Evolutionary conservation across 2,329 filamentous ascomycete species (phyloP).

Genomic region (Elsinoe fawcettii): DNA sequence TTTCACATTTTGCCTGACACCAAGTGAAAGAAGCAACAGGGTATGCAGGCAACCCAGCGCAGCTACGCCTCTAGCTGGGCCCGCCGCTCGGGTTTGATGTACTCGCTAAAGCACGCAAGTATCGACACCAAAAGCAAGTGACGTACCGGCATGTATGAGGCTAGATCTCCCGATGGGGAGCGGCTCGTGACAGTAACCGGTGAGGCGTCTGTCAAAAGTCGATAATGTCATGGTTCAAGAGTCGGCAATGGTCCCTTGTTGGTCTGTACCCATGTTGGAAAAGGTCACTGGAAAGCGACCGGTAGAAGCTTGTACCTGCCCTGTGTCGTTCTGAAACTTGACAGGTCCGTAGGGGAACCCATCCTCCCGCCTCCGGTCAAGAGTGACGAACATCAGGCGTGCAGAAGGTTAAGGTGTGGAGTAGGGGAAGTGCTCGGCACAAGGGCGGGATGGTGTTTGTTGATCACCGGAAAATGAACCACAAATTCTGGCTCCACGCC

Average conservation of each 20-base stretch:
- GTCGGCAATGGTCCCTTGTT: slow-evolving; percentile 1
- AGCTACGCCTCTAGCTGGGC: slow-evolving; percentile 1
- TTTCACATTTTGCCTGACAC: background rate
- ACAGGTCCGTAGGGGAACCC: background rate
- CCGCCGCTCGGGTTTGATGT: background rate
- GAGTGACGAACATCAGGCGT: background rate
- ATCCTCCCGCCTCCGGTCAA: background rate
- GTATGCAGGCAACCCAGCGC: background rate
- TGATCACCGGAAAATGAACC: background rate
- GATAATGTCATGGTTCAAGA: slow-evolving; percentile 6
- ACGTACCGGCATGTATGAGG: background rate
- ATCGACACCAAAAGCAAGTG: slow-evolving; percentile 8
- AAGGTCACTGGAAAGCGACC: background rate
- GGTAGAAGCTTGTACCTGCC: background rate
- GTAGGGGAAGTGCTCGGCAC: background rate
- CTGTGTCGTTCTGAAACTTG: slow-evolving; percentile 8
- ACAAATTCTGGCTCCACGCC: background rate
- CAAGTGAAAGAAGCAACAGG: background rate
- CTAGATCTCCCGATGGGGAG: background rate
- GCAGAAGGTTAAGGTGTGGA: background rate
- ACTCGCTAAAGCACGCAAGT: background rate
- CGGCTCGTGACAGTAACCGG: background rate
- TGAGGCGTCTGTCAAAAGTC: slow-evolving; percentile 9
- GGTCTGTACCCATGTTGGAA: slow-evolving; percentile 5
- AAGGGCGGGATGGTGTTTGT: background rate